Evolutionary conservation across 495 filamentous ascomycete genomes (phyloP).

Genomic region (Neurospora hispaniola): DNA sequence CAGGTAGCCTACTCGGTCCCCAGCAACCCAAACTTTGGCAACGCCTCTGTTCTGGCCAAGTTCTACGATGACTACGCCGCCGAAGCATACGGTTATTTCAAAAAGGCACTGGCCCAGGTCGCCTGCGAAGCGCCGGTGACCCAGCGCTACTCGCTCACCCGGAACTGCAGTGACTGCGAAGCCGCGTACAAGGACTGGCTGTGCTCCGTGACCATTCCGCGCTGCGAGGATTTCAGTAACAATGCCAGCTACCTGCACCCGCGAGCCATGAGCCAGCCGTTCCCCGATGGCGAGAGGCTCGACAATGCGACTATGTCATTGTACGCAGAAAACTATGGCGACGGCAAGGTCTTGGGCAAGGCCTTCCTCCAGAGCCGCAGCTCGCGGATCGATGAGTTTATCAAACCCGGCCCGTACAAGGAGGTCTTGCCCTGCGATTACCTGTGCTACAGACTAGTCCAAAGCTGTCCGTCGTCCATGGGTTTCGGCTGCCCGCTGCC

Average conservation of each 20-base stretch:
- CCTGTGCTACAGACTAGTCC: conserved; percentile 72
- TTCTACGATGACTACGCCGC: conserved; percentile 62
- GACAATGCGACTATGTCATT: conserved; percentile 17
- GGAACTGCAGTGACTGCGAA: conserved; percentile 64
- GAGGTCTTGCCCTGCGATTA: conserved; percentile 81
- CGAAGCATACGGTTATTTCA: conserved; percentile 60
- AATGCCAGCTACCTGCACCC: conserved; percentile 44
- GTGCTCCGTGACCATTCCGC: conserved; percentile 83
- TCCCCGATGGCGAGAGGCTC: conserved; percentile 60
- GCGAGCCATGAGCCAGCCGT: conserved; percentile 56
- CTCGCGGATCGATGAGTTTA: conserved; percentile 52
- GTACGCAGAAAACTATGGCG: conserved; percentile 16
- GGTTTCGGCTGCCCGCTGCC: conserved; percentile 65
- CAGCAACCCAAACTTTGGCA: conserved; percentile 52
- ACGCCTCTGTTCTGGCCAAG: conserved; percentile 39
- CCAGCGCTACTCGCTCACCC: conserved; percentile 67
- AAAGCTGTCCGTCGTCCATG: conserved; percentile 71
- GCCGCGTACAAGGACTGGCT: conserved; percentile 86
- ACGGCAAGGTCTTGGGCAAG: not conserved
- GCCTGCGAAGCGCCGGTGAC: conserved; percentile 63
- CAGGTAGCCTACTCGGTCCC: conserved; percentile 87
- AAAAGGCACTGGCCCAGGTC: conserved; percentile 68
- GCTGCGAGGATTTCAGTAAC: conserved; percentile 72
- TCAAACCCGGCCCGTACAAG: conserved; percentile 84
- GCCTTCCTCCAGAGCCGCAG: conserved; percentile 53